phyloP scores from a whole-genome alignment of 768 basidiomycete genomes.

The Filobasidium wieringae region DNA sequence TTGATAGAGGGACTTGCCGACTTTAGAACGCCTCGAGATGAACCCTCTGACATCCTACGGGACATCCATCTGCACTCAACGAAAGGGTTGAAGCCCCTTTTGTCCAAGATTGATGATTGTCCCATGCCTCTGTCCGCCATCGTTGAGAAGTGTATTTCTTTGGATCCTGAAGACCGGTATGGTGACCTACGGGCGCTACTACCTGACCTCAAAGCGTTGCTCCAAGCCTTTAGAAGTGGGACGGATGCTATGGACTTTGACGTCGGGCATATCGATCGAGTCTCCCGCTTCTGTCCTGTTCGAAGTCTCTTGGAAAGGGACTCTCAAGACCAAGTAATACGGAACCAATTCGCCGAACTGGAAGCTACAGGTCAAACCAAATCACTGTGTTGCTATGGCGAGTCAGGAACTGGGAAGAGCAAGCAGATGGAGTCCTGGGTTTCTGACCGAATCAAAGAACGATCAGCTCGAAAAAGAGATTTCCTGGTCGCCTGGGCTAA shows the following conservation, averaged over 20 bases:
- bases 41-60: constrained; percentile 18
- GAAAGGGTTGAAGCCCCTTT: constrained; percentile 2
- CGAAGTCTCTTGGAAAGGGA: constrained; percentile 1
- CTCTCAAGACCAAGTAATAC: not conserved
- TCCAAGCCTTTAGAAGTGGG: constrained; percentile 12
- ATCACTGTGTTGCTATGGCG: constrained; percentile 7
- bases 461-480: not conserved
- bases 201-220: constrained; percentile 23
- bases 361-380: not conserved
- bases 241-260: constrained; percentile 4
- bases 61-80: constrained; percentile 26
- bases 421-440: constrained; percentile 8
- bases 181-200: constrained; percentile 19
- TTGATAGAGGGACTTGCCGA: constrained; percentile 18
- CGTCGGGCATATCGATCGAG: constrained; percentile 1
- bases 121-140: constrained; percentile 22
- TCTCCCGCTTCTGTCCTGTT: constrained; percentile 1
- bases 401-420: constrained; percentile 7
- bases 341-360: not conserved
- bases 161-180: constrained; percentile 28
- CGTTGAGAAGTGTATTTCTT: constrained; percentile 21
- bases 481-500: constrained; percentile 35
- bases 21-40: not conserved
- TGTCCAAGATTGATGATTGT: constrained; percentile 6
- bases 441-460: not conserved